Evolutionary conservation across 2,329 filamentous ascomycete species (phyloP).

Genomic region (Decorospora gaudefroyi): DNA sequence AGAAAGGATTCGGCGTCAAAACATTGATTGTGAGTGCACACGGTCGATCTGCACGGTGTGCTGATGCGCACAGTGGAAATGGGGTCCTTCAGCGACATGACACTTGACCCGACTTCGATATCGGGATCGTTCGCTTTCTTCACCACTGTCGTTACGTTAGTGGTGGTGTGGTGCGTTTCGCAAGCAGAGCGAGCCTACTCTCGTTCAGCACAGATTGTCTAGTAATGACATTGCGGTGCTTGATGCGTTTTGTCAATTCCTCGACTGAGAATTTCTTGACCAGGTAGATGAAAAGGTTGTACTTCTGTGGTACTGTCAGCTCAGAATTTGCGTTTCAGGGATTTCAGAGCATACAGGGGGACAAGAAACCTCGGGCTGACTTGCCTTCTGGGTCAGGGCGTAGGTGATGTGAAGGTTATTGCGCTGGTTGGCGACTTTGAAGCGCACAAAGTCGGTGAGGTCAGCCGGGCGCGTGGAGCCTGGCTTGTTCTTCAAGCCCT

Average conservation of each 20-base stretch:
- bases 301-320: conserved; percentile 45
- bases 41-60: conserved; percentile 75
- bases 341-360: too few relatives aligned
- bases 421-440: conserved; percentile 67
- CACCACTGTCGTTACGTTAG: conserved; percentile 62
- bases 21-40: conserved; percentile 89
- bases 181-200: conserved; percentile 56
- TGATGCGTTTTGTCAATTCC: conserved; percentile 70
- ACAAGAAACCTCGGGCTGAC: conserved; percentile 43
- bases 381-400: conserved; percentile 84
- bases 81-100: conserved; percentile 91
- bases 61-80: conserved; percentile 82
- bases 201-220: conserved; percentile 83
- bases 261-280: conserved; percentile 74
- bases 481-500: conserved; percentile 93
- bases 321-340: neutral
- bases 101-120: conserved; percentile 83
- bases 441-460: conserved; percentile 75
- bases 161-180: too few relatives aligned
- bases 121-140: conserved; percentile 83
- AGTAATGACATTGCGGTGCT: conserved; percentile 70
- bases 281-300: conserved; percentile 68
- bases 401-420: conserved; percentile 89
- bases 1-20: conserved; percentile 93
- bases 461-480: conserved; percentile 93